Percentiles rank a stretch among this genome's conserved stretches.
Conservation (phyloP, 2,329 filamentous ascomycete genomes). For the Phialophora expanda region DNA sequence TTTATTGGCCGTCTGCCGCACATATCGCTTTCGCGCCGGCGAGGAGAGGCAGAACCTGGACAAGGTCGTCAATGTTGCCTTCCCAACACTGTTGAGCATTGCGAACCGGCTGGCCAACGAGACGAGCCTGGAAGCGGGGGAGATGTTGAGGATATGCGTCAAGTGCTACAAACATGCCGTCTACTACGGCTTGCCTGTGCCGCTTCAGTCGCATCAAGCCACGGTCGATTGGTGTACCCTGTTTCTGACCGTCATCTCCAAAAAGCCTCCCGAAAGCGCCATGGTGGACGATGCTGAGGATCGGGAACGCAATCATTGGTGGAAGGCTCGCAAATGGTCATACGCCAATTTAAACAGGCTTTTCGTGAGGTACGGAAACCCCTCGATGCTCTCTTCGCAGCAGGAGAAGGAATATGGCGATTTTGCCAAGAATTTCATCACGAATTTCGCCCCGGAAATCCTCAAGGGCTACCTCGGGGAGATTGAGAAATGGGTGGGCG, state of each 20-base stretch:
- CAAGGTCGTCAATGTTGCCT: slow-evolving; percentile 88
- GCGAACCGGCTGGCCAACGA: slow-evolving; percentile 88
- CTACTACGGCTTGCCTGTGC: slow-evolving; percentile 85
- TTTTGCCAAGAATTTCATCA: slow-evolving; percentile 89
- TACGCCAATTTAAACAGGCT: slow-evolving; percentile 97
- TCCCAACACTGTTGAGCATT: slow-evolving; percentile 84
- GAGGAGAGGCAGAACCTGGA: slow-evolving; percentile 86
- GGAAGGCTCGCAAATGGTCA: slow-evolving; percentile 99
- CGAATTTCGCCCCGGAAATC: slow-evolving; percentile 92
- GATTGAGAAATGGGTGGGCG: slow-evolving; percentile 97
- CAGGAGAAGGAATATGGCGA: slow-evolving; percentile 77
- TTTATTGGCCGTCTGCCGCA: slow-evolving; percentile 89
- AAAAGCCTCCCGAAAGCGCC: slow-evolving; percentile 77
- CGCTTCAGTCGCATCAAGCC: slow-evolving; percentile 76
- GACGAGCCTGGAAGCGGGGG: slow-evolving; percentile 89
- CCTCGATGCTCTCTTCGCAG: slow-evolving; percentile 71
- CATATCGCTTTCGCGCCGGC: slow-evolving; percentile 91
- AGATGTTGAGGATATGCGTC: slow-evolving; percentile 93
- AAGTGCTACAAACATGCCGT: slow-evolving; percentile 99
- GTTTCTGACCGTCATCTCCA: slow-evolving; percentile 87
- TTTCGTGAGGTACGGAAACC: slow-evolving; percentile 94
- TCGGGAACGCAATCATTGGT: slow-evolving; percentile 94
- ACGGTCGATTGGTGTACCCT: slow-evolving; percentile 97
- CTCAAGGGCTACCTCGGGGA: slow-evolving; percentile 92
- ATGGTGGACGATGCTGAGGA: slow-evolving; percentile 82